Percentiles rank a stretch among this genome's conserved stretches.
Evolutionary conservation across 371 early-diverging fungal species (phyloP).

Genomic region (Entomophthora muscae): DNA sequence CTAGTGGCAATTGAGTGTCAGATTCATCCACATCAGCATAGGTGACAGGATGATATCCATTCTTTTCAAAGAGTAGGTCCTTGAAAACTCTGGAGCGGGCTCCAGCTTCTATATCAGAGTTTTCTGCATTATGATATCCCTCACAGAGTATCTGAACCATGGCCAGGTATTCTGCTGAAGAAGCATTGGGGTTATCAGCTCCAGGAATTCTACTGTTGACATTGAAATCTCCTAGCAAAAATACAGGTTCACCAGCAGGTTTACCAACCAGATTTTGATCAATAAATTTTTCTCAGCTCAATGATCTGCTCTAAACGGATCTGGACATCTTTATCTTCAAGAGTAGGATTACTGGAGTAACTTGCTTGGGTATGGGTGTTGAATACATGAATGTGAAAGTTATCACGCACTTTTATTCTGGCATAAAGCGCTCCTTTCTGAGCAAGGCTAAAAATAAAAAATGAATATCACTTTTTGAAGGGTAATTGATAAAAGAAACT

Average conservation of each 20-base stretch:
- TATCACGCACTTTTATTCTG: conserved; percentile 27
- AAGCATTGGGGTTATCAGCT: conserved; percentile 16
- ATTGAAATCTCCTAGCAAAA: conserved; percentile 58
- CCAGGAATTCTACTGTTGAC: conserved; percentile 36
- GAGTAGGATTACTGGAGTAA: conserved; percentile 22
- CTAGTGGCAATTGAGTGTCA: conserved; percentile 26
- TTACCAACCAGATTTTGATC: conserved; percentile 18
- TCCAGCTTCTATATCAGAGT: background rate
- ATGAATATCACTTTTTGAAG: background rate
- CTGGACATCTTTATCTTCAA: conserved; percentile 27
- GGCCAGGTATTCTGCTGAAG: conserved; percentile 33
- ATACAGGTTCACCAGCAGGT: conserved; percentile 23
- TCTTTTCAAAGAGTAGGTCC: conserved; percentile 32
- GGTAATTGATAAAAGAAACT: conserved; percentile 7
- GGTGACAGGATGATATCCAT: conserved; percentile 59
- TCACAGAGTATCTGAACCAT: conserved; percentile 51
- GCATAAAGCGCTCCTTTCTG: conserved; percentile 68
- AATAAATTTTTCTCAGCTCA: conserved; percentile 40
- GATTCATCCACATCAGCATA: conserved; percentile 38
- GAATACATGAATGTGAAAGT: conserved; percentile 41
- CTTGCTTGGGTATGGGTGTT: conserved; percentile 72
- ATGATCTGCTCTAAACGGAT: conserved; percentile 36
- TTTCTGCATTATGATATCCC: conserved; percentile 21
- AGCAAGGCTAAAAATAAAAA: conserved; percentile 24
- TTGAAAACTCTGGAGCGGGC: conserved; percentile 13